Evolutionary conservation across 768 basidiomycete genomes (phyloP).

Genomic region (Lentinula aciculospora): DNA sequence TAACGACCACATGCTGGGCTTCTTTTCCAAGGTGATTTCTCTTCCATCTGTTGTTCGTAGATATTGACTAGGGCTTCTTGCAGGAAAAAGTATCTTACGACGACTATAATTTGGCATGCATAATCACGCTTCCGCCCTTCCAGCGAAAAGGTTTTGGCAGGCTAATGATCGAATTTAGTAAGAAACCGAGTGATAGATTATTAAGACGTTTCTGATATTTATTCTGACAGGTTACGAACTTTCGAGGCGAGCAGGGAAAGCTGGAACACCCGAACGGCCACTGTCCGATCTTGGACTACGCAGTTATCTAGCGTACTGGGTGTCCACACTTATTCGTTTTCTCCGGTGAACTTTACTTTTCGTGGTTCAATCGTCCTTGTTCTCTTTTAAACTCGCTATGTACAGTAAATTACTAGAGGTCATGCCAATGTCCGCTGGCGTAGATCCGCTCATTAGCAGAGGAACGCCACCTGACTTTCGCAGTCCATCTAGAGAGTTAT

Average conservation of each 20-base stretch:
- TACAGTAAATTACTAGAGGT: conserved; percentile 3
- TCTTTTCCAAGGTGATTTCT: conserved; percentile 56
- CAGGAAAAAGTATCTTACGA: conserved; percentile 95
- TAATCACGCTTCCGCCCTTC: conserved; percentile 91
- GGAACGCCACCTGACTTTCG: conserved; percentile 5
- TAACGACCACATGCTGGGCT: conserved; percentile 75
- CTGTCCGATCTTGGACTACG: conserved; percentile 89
- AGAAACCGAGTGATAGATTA: conserved; percentile 17
- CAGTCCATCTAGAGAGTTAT: conserved; percentile 3
- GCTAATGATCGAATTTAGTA: conserved; percentile 98
- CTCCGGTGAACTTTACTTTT: conserved; percentile 46
- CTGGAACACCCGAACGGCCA: conserved; percentile 93
- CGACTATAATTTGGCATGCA: conserved; percentile 95
- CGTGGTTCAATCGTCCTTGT: conserved; percentile 16
- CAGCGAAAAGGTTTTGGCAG: conserved; percentile 89
- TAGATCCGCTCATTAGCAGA: background rate
- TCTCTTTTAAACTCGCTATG: conserved; percentile 33
- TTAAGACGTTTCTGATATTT: background rate
- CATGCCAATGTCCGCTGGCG: background rate
- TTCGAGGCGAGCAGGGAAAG: conserved; percentile 69
- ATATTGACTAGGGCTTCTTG: background rate
- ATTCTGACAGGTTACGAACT: conserved; percentile 77
- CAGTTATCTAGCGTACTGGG: conserved; percentile 88
- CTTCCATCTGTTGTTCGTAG: background rate
- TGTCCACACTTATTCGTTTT: conserved; percentile 78